Conservation (phyloP, 2,329 filamentous ascomycete species). For the Botrytis aclada region DNA sequence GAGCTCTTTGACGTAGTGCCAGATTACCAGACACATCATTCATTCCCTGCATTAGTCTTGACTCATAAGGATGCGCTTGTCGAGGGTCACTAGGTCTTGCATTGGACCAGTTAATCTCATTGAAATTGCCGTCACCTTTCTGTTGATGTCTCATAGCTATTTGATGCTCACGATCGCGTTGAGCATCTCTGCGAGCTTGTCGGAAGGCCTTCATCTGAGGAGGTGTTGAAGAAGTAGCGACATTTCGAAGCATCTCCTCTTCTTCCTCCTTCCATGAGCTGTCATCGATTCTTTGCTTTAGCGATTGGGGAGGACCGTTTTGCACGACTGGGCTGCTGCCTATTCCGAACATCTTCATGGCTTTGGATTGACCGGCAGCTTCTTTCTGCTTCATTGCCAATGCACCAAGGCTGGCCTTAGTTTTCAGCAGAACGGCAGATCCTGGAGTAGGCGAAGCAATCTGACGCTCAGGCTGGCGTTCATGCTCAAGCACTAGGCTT, state of each 20-base stretch:
- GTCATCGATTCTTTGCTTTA: constrained; percentile 37
- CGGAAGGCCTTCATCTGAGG: constrained; percentile 34
- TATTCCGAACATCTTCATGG: constrained; percentile 60
- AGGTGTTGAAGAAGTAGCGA: constrained; percentile 21
- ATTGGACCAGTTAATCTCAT: constrained; percentile 25
- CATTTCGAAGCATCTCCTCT: constrained; percentile 27
- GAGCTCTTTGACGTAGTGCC: constrained; percentile 26
- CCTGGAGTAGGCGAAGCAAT: constrained; percentile 2
- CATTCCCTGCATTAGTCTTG: constrained; percentile 22
- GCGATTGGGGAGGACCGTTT: constrained; percentile 43
- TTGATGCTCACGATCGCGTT: constrained; percentile 36
- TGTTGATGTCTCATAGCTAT: constrained; percentile 31
- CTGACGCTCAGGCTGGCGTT: constrained; percentile 38
- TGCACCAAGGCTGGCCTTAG: constrained; percentile 67
- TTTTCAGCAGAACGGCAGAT: constrained; percentile 49
- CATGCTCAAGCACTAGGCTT: constrained; percentile 63
- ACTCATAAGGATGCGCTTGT: constrained; percentile 20
- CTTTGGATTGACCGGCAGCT: constrained; percentile 46
- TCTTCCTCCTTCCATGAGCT: constrained; percentile 31
- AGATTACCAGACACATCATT: constrained; percentile 29
- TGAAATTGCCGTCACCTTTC: constrained; percentile 21
- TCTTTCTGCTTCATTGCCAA: constrained; percentile 49
- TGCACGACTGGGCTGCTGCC: constrained; percentile 40
- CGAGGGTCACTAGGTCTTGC: constrained; percentile 6
- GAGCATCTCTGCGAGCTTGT: constrained; percentile 36